These are phyloP conservation scores for Suillus americanus DNA, from an alignment of 768 basidiomycete genomes.

Conservation along the genomic window DNA sequence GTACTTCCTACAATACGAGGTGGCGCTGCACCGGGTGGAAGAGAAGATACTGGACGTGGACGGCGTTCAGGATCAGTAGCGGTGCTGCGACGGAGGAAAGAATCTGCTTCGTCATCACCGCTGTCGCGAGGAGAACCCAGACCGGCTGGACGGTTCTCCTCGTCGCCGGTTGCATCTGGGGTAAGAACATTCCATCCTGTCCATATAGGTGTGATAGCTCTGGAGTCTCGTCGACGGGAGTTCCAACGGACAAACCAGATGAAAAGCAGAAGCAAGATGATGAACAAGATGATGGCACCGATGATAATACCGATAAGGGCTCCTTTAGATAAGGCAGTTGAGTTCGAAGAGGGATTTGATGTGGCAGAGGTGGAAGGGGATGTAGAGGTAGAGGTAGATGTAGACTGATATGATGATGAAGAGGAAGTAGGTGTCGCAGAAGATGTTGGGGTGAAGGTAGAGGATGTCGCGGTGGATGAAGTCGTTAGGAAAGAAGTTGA, in stretches of 20 bases:
- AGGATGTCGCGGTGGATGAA: slow-evolving; percentile 26
- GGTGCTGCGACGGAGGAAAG: slow-evolving; percentile 51
- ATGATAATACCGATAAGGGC: slow-evolving; percentile 35
- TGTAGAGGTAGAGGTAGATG: slow-evolving; percentile 28
- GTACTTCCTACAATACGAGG: slow-evolving; percentile 38
- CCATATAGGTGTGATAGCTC: slow-evolving; percentile 31
- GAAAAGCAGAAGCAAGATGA: slow-evolving; percentile 53
- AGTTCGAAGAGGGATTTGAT: slow-evolving; percentile 21
- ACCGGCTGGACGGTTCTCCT: slow-evolving; percentile 44
- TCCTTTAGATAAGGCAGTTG: slow-evolving; percentile 32
- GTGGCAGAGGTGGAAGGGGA: slow-evolving; percentile 24
- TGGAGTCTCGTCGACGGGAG: slow-evolving; percentile 16
- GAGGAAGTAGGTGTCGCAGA: slow-evolving; percentile 29
- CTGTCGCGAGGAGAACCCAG: slow-evolving; percentile 69
- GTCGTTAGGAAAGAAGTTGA: slow-evolving; percentile 23
- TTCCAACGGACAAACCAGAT: slow-evolving; percentile 35
- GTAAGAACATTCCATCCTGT: slow-evolving; percentile 48
- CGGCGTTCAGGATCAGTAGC: slow-evolving; percentile 19
- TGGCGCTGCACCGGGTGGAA: slow-evolving; percentile 34
- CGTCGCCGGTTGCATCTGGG: slow-evolving; percentile 21
- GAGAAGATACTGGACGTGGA: slow-evolving; percentile 23
- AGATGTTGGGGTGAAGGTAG: slow-evolving; percentile 21
- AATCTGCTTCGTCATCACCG: slow-evolving; percentile 69
- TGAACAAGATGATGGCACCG: slow-evolving; percentile 55
- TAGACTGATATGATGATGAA: slow-evolving; percentile 24